phyloP scores from a whole-genome alignment of 1,284 basidiomycete species.

The Apiotrichum veenhuisii region DNA sequence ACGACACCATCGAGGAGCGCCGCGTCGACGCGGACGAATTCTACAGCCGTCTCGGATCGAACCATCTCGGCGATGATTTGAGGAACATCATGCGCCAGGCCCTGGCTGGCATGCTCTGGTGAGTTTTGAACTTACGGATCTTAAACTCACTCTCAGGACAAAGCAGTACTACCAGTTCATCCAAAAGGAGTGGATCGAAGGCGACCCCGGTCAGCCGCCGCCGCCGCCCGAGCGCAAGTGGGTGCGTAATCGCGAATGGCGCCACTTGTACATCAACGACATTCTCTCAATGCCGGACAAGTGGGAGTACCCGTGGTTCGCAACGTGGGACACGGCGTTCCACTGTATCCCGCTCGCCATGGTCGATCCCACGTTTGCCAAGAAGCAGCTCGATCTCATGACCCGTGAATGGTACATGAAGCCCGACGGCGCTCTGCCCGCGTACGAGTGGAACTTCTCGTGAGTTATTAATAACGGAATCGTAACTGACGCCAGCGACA shows the following conservation, averaged over 20 bases:
- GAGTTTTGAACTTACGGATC: not conserved
- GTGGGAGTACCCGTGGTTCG: slow-evolving; percentile 98
- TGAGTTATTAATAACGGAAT: not conserved
- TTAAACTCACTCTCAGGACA: slow-evolving; percentile 50
- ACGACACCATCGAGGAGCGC: slow-evolving; percentile 81
- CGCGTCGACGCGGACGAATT: slow-evolving; percentile 94
- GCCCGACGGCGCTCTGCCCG: slow-evolving; percentile 94
- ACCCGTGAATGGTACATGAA: slow-evolving; percentile 98
- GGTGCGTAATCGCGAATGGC: slow-evolving; percentile 88
- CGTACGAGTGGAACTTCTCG: slow-evolving; percentile 76
- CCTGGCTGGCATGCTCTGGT: slow-evolving; percentile 96
- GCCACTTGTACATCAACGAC: slow-evolving; percentile 90
- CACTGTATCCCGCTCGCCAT: slow-evolving; percentile 96
- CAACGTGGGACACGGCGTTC: slow-evolving; percentile 93
- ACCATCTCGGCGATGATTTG: slow-evolving; percentile 84
- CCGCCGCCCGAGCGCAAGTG: slow-evolving; percentile 85
- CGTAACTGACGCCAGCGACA: slow-evolving; percentile 77
- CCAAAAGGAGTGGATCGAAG: slow-evolving; percentile 92
- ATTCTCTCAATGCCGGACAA: slow-evolving; percentile 99
- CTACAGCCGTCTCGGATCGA: slow-evolving; percentile 73
- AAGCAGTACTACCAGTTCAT: slow-evolving; percentile 97
- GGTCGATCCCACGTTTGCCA: slow-evolving; percentile 90
- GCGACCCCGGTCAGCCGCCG: slow-evolving; percentile 89
- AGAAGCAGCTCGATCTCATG: slow-evolving; percentile 93
- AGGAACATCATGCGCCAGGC: slow-evolving; percentile 96